Conservation (phyloP, 208 protist species). For the Crithidia fasciculata region DNA sequence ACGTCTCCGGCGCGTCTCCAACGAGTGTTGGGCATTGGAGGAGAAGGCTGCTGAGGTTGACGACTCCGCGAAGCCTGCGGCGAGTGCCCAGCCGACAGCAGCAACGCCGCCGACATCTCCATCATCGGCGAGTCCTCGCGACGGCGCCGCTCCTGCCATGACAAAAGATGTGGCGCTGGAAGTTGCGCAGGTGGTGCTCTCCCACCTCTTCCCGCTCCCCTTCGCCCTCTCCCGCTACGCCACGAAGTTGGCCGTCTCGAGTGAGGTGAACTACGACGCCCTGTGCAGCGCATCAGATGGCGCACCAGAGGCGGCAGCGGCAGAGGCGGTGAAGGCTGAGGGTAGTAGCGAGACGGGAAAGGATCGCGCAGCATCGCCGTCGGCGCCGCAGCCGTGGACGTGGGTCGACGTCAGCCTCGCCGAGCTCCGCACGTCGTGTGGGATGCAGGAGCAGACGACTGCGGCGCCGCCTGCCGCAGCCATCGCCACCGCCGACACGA, state of each 20-base stretch:
- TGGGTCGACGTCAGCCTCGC: slow-evolving; percentile 27
- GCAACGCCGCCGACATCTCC: background rate
- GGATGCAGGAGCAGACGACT: slow-evolving; percentile 14
- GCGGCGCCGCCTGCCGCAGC: too few relatives aligned
- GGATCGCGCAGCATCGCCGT: background rate
- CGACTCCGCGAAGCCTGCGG: background rate
- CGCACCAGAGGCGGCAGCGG: background rate
- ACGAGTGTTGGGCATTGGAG: background rate
- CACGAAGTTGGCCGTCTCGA: slow-evolving; percentile 25
- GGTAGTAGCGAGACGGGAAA: background rate
- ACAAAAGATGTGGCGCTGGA: background rate
- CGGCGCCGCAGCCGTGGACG: slow-evolving; percentile 16
- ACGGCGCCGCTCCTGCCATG: background rate
- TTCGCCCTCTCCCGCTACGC: slow-evolving; percentile 28
- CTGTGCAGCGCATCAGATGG: background rate
- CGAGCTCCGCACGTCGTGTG: slow-evolving; percentile 22
- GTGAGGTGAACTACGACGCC: slow-evolving; percentile 23
- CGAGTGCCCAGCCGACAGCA: background rate
- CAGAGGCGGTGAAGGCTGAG: background rate
- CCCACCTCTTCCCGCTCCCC: slow-evolving; percentile 26
- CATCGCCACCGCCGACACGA: too few relatives aligned
- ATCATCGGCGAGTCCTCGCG: background rate
- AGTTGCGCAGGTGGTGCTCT: slow-evolving; percentile 11
- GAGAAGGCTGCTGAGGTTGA: background rate
- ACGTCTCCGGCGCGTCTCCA: background rate